Conservation (phyloP, 148 eudicot species). For the Drosera capensis region DNA sequence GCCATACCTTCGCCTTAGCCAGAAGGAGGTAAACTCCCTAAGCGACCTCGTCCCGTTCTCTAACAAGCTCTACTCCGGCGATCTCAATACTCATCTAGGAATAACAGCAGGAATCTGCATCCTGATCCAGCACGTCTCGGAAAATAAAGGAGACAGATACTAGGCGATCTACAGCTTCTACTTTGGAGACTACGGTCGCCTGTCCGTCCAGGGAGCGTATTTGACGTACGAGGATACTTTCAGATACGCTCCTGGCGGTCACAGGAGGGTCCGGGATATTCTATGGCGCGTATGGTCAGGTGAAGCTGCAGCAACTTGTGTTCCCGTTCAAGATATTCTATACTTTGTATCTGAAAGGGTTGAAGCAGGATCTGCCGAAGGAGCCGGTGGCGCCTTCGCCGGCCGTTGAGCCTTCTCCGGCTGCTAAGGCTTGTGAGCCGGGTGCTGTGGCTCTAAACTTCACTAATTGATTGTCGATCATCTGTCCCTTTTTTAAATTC, state of each 20-base stretch:
- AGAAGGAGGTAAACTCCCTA: conserved; percentile 20
- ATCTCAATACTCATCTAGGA: conserved; percentile 25
- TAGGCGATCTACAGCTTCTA: conserved; percentile 49
- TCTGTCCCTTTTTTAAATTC: no score
- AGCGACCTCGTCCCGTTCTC: conserved; percentile 29
- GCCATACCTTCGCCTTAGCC: conserved; percentile 18
- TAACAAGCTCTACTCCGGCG: conserved; percentile 29
- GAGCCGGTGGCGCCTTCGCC: conserved; percentile 23
- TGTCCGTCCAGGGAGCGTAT: conserved; percentile 46
- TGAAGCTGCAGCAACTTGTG: conserved; percentile 24
- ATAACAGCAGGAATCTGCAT: conserved; percentile 25
- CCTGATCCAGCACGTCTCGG: conserved; percentile 19
- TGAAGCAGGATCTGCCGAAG: conserved; percentile 16
- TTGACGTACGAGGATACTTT: conserved; percentile 42
- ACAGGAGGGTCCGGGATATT: conserved; percentile 37
- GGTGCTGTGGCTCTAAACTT: conserved; percentile 18
- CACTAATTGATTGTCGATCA: conserved; percentile 14
- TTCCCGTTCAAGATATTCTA: conserved; percentile 36
- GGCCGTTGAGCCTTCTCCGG: conserved; percentile 19
- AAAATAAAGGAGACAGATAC: conserved; percentile 33
- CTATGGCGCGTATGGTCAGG: conserved; percentile 28
- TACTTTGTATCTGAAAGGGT: conserved; percentile 25
- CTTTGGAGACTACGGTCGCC: conserved; percentile 46
- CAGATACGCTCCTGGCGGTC: conserved; percentile 22
- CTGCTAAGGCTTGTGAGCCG: conserved; percentile 30